These are phyloP conservation scores for Epichloe gansuensis DNA, from an alignment of 2,329 filamentous ascomycete species.

Conservation along the genomic window DNA sequence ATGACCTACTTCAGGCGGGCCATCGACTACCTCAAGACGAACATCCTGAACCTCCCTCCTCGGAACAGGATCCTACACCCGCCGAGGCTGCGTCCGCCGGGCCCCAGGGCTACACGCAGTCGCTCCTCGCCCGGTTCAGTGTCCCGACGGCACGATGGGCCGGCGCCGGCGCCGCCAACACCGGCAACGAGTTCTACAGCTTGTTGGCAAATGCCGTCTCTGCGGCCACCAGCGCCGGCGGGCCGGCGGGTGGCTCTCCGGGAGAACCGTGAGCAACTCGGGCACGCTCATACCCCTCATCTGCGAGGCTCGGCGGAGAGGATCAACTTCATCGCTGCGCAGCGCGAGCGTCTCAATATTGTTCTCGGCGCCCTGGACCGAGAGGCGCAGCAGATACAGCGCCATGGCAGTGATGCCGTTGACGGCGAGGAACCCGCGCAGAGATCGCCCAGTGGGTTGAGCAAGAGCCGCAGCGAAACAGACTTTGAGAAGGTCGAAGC, in stretches of 20 bases:
- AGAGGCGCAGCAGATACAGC: conserved; percentile 55
- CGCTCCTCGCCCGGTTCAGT: conserved; percentile 74
- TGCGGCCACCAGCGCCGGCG: conserved; percentile 38
- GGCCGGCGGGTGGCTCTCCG: conserved; percentile 13
- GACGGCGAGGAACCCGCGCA: conserved; percentile 24
- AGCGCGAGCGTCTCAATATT: conserved; percentile 64
- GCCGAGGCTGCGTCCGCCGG: conserved; percentile 27
- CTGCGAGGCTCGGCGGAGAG: conserved; percentile 54
- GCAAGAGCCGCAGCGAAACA: conserved; percentile 72
- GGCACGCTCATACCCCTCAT: conserved; percentile 59
- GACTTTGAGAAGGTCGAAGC: conserved; percentile 86
- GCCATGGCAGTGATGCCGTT: conserved; percentile 19
- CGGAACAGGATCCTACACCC: conserved; percentile 23
- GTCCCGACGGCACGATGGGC: conserved; percentile 58
- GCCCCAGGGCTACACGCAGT: conserved; percentile 59
- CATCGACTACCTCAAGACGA: conserved; percentile 61
- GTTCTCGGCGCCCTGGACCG: conserved; percentile 68
- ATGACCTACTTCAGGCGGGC: conserved; percentile 61
- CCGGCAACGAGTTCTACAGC: conserved; percentile 59
- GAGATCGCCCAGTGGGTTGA: conserved; percentile 43
- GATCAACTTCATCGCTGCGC: conserved; percentile 62
- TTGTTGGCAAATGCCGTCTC: conserved; percentile 65
- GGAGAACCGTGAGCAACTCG: conserved; percentile 21
- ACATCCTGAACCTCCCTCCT: conserved; percentile 60
- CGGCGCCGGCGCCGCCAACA: conserved; percentile 27